A percentile compares a stretch with the other conserved stretches of the same genome.
These are phyloP conservation scores for Limnanthes douglasii DNA, from an alignment of 345 rosid genomes.

Conservation along the genomic window DNA sequence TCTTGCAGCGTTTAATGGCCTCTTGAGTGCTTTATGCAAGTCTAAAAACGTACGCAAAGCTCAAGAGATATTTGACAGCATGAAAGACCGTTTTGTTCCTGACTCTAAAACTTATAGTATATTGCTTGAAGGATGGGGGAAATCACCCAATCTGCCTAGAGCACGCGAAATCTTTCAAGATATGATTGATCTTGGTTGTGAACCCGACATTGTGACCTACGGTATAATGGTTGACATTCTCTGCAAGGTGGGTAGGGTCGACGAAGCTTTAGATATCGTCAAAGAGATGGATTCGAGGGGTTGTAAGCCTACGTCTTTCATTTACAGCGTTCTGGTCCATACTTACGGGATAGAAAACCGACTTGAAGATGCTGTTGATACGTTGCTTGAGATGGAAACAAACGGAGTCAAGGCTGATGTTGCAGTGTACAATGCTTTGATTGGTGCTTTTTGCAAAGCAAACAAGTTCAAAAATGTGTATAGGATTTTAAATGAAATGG, in stretches of 20 bases:
- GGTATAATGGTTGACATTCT: conserved; percentile 77
- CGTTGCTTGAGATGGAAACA: conserved; percentile 75
- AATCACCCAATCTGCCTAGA: conserved; percentile 68
- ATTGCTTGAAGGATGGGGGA: conserved; percentile 89
- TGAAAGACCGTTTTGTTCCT: conserved; percentile 36
- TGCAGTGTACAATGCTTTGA: conserved; percentile 60
- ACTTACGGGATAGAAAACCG: conserved; percentile 62
- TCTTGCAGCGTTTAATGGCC: conserved; percentile 58
- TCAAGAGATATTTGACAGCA: conserved; percentile 57
- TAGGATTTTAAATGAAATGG: conserved; percentile 69
- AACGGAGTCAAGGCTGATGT: conserved; percentile 57
- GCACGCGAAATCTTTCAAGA: conserved; percentile 66
- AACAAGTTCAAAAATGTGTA: conserved; percentile 49
- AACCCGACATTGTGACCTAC: conserved; percentile 77
- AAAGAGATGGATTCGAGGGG: conserved; percentile 38
- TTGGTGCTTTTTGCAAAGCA: conserved; percentile 68
- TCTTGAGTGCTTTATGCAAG: conserved; percentile 83
- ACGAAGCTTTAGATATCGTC: conserved; percentile 63
- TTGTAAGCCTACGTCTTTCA: conserved; percentile 57
- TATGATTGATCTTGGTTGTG: conserved; percentile 51
- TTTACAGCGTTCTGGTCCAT: conserved; percentile 74
- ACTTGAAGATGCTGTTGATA: conserved; percentile 64
- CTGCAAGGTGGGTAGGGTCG: conserved; percentile 85
- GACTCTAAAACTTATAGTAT: conserved; percentile 76
- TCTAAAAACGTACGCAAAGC: conserved; percentile 86